A percentile compares a stretch with the other conserved stretches of the same genome.
These are phyloP conservation scores for Pseudoturritis turrita DNA, from an alignment of 345 rosid genomes.

Conservation along the genomic window DNA sequence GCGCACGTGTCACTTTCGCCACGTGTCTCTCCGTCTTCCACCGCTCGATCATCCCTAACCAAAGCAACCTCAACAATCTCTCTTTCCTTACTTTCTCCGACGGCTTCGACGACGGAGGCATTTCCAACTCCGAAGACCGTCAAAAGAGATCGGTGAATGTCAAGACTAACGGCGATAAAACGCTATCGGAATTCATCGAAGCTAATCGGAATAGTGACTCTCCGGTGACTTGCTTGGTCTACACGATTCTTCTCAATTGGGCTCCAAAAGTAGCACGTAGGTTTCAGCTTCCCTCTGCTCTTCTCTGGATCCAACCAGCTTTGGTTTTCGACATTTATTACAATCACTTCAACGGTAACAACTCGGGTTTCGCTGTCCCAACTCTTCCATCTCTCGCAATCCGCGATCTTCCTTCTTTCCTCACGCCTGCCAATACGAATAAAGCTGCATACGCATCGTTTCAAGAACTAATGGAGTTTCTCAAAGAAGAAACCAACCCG, in stretches of 20 bases:
- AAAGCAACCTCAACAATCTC: conserved; percentile 30
- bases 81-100: conserved; percentile 60
- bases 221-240: conserved; percentile 32
- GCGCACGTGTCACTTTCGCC: conserved; percentile 48
- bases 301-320: conserved; percentile 75
- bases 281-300: conserved; percentile 36
- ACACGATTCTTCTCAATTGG: conserved; percentile 51
- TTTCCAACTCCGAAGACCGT: conserved; percentile 11
- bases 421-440: conserved; percentile 22
- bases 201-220: conserved; percentile 10
- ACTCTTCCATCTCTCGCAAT: not conserved
- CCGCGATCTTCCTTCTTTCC: conserved; percentile 55
- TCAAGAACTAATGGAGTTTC: conserved; percentile 27
- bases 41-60: conserved; percentile 26
- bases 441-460: not conserved
- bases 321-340: conserved; percentile 53
- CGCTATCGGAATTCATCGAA: conserved; percentile 24
- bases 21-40: conserved; percentile 37
- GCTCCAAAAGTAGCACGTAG: conserved; percentile 48
- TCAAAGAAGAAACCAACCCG: conserved; percentile 32
- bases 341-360: conserved; percentile 48
- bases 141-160: conserved; percentile 15
- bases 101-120: conserved; percentile 52
- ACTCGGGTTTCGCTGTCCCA: conserved; percentile 23
- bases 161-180: conserved; percentile 7